Evolutionary conservation across 169 alveolate genomes (phyloP).

Genomic region (Eimeria maxima): DNA sequence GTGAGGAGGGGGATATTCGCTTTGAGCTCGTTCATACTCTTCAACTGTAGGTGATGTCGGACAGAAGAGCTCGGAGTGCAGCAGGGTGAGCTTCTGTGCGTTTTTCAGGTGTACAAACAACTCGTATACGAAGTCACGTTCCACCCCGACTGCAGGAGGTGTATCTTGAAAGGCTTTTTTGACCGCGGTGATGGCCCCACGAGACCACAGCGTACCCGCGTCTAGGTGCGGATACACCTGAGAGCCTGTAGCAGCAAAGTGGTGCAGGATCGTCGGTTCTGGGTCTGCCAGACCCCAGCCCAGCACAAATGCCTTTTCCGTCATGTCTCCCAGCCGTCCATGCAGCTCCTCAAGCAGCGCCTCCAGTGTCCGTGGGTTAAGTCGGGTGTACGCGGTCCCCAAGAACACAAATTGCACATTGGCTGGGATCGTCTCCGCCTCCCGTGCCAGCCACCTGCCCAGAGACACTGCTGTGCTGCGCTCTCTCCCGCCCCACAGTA

Average conservation of each 20-base stretch:
- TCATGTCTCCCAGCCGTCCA: not conserved
- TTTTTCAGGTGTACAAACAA: constrained; percentile 39
- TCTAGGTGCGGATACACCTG: constrained; percentile 57
- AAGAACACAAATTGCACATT: constrained; percentile 30
- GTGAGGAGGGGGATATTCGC: constrained; percentile 50
- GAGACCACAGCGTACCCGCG: constrained; percentile 44
- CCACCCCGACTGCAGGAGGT: constrained; percentile 19
- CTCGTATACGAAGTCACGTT: constrained; percentile 64
- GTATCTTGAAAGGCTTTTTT: not conserved
- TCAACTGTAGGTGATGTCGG: constrained; percentile 5
- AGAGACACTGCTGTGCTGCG: not conserved
- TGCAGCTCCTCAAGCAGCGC: not conserved
- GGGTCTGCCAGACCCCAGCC: constrained; percentile 49
- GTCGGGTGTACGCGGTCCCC: constrained; percentile 67
- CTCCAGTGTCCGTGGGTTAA: constrained; percentile 2
- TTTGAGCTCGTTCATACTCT: constrained; percentile 44
- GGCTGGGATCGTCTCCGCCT: constrained; percentile 35
- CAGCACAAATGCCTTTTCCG: not conserved
- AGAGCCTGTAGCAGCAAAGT: constrained; percentile 25
- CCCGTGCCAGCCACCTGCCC: constrained; percentile 21
- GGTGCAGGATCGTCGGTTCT: constrained; percentile 22
- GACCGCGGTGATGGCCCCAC: not conserved
- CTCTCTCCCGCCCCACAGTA: not conserved
- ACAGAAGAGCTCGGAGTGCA: constrained; percentile 68
- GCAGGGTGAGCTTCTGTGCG: constrained; percentile 17